phyloP scores from a whole-genome alignment of 805 yeast species.

The Barnettozyma populi region DNA sequence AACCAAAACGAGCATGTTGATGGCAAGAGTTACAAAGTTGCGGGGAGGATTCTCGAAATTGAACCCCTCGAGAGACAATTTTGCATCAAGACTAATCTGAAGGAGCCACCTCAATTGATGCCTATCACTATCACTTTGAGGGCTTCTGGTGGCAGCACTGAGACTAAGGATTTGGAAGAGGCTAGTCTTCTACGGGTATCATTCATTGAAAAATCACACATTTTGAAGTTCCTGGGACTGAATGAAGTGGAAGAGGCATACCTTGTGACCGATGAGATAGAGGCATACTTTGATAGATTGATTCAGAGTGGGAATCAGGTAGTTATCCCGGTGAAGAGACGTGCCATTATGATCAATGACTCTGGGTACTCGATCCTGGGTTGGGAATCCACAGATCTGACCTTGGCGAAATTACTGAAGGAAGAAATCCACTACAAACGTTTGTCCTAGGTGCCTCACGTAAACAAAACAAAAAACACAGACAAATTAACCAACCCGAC shows the following conservation, averaged over 20 bases:
- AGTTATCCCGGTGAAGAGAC: constrained; percentile 13
- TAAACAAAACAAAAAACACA: not conserved
- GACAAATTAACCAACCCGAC: too few species aligned
- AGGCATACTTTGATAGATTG: constrained; percentile 6
- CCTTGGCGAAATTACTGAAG: constrained; percentile 7
- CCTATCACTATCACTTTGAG: constrained; percentile 8
- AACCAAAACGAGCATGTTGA: constrained; percentile 17
- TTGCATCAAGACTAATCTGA: constrained; percentile 9
- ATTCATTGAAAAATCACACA: constrained; percentile 10
- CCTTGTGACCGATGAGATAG: constrained; percentile 9
- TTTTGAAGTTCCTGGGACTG: constrained; percentile 17
- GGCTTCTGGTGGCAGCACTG: constrained; percentile 1
- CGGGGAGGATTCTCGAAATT: constrained; percentile 15
- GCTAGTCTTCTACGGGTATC: constrained; percentile 10
- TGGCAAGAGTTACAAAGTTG: constrained; percentile 13
- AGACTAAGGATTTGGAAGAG: constrained; percentile 5
- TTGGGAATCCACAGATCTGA: constrained; percentile 16
- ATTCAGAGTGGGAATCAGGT: constrained; percentile 4
- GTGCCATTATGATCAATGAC: constrained; percentile 9
- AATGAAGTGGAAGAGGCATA: constrained; percentile 22
- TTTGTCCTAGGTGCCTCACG: not conserved
- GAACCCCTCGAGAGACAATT: constrained; percentile 16
- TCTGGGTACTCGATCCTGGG: constrained; percentile 9
- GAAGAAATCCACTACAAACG: not conserved
- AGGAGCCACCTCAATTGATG: constrained; percentile 9